A percentile compares a stretch with the other conserved stretches of the same genome.
Conservation (phyloP, 2,329 filamentous ascomycete genomes). For the Aspergillus felis region DNA sequence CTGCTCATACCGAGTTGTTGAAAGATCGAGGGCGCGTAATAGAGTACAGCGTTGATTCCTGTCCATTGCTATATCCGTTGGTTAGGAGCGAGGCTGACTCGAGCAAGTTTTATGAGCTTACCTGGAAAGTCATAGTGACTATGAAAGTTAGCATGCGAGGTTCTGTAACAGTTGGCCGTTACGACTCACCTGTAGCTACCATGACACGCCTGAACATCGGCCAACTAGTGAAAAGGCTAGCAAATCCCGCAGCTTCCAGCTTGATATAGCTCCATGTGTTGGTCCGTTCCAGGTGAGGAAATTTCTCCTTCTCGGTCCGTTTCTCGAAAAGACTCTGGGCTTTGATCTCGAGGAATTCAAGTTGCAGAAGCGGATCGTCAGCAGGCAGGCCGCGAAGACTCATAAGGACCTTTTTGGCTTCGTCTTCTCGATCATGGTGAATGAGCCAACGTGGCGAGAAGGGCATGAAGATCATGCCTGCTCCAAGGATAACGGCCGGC, state of each 20-base stretch:
- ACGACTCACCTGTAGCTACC: conserved; percentile 49
- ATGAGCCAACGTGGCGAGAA: conserved; percentile 71
- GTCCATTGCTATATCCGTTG: not conserved
- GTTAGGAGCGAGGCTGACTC: not conserved
- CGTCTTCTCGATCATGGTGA: conserved; percentile 63
- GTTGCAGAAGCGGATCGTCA: conserved; percentile 64
- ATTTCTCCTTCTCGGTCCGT: conserved; percentile 61
- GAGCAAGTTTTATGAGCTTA: not conserved
- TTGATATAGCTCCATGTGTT: conserved; percentile 63
- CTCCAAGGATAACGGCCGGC: conserved; percentile 62
- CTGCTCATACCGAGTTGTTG: conserved; percentile 19
- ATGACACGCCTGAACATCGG: conserved; percentile 47
- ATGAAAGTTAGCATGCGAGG: not conserved
- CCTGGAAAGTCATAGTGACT: not conserved
- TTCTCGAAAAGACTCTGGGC: conserved; percentile 74
- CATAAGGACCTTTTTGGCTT: conserved; percentile 61
- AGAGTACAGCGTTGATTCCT: not conserved
- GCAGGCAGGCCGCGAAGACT: conserved; percentile 57
- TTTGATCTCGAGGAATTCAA: conserved; percentile 76
- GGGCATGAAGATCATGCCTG: conserved; percentile 75
- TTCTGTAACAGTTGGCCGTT: conserved; percentile 34
- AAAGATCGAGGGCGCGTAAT: conserved; percentile 18
- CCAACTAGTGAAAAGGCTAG: conserved; percentile 27
- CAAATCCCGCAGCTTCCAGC: conserved; percentile 52
- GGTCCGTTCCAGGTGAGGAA: conserved; percentile 60